Base-by-base conservation (phyloP, 352 stramenopile genomes). In the Globisporangium parvum region DNA sequence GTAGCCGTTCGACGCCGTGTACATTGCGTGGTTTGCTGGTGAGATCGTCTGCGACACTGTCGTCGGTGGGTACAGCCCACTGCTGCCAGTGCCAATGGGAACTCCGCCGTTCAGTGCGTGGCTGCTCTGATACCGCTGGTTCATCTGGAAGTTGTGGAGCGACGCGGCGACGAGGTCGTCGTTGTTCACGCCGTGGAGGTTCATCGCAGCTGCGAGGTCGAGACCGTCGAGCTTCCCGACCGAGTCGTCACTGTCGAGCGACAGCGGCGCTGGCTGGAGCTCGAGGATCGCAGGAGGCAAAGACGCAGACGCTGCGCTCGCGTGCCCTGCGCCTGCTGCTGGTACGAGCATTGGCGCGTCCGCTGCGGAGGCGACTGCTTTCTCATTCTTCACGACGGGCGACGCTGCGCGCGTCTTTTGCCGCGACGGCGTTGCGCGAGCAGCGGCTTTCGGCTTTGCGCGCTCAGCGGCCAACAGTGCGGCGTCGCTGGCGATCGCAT, bases 131-230 rank as follows among this genome's bases (percentile, higher is more conserved):
- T 70, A 87, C 20, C 73, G 74, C 52, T 88, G 80, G 31, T 67
- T 88, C 64, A 90, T 80, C 21, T 73, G 73, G 51, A 88, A 91
- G 33, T 83, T 88, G 56, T 88, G 78, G 55, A 91, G 88, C 6
- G 77, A 88, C 5, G 73, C 71, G 3, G 77, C 77, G 39, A 88
- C 77, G 18, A 91, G 51, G 24, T 91, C 77, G 42, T 85, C 76
- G 28, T 37, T 37, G 31, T 82, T 87, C 35, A 87, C 69, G 53
- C 78, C 80, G 48, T 83, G 70, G 42, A 80, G 63, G 35, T 68
- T 71, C 44, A 77, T 74, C 23, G 63, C 63, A 23, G 63, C 49
- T 1, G 68, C 59, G 10, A 71, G 54, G n/a, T 76, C 62, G 20
- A 58, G 62, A 10, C 66, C 59, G 21, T 74, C 59, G 20, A 71